Evolutionary conservation across 768 basidiomycete genomes (phyloP).

Genomic region (Gymnopilus dilepis): DNA sequence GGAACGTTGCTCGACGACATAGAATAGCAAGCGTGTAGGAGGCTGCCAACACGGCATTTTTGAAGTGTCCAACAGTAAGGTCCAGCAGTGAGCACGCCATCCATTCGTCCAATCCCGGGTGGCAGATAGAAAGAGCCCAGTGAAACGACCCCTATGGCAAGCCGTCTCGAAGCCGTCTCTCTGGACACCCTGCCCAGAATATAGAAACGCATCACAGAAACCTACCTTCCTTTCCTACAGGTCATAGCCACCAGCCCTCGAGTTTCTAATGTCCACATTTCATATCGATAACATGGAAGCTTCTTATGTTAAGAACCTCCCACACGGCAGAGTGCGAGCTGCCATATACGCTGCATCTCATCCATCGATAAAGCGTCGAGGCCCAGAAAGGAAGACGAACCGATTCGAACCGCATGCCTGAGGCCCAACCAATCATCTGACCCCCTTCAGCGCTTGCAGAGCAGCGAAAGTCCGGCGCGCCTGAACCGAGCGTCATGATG

Average conservation of each 20-base stretch:
- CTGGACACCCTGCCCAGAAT: slow-evolving; percentile 2
- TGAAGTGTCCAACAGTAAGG: slow-evolving; percentile 1
- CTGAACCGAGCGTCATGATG: slow-evolving; percentile 6
- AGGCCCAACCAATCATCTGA: slow-evolving; percentile 2
- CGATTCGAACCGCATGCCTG: neutral
- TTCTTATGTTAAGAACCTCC: slow-evolving; percentile 14
- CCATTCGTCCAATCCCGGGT: slow-evolving; percentile 6
- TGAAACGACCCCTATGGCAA: slow-evolving; percentile 8
- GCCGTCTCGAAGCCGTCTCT: slow-evolving; percentile 5
- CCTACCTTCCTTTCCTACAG: slow-evolving; percentile 3
- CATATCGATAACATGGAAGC: slow-evolving; percentile 16
- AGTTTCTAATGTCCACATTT: slow-evolving; percentile 14
- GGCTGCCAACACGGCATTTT: neutral
- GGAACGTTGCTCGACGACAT: slow-evolving; percentile 2
- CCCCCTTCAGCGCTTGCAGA: neutral
- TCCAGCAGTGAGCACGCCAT: slow-evolving; percentile 5
- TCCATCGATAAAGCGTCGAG: slow-evolving; percentile 21
- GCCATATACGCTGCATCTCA: slow-evolving; percentile 13
- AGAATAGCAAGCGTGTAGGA: slow-evolving; percentile 2
- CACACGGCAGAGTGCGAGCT: slow-evolving; percentile 7
- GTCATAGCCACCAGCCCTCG: slow-evolving; percentile 10
- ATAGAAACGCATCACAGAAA: slow-evolving; percentile 16
- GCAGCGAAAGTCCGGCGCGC: neutral
- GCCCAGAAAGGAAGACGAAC: slow-evolving; percentile 8
- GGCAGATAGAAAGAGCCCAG: slow-evolving; percentile 4